Conservation (phyloP, 306 rosid species). For the Castanopsis chinensis region DNA sequence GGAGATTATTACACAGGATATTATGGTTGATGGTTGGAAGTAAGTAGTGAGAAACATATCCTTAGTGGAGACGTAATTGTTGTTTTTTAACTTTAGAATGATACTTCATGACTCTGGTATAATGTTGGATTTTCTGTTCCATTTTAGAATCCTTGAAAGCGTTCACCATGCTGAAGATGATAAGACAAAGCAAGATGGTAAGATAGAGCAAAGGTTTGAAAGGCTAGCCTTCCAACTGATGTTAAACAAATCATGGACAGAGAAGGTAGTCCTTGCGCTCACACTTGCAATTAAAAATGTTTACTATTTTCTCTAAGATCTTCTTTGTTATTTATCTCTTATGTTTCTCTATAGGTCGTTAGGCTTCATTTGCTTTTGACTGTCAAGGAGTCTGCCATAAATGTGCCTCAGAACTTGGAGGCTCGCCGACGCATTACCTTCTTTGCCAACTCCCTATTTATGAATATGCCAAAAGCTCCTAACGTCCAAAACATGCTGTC, state of each 20-base stretch:
- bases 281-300: not conserved
- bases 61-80: not conserved
- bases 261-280: conserved; percentile 56
- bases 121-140: conserved; percentile 27
- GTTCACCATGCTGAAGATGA: not conserved
- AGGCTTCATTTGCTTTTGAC: conserved; percentile 93
- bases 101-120: conserved; percentile 16
- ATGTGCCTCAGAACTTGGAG: conserved; percentile 92
- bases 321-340: conserved; percentile 24
- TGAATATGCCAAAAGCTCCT: conserved; percentile 94
- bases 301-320: conserved; percentile 9
- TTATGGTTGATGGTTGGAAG: conserved; percentile 65
- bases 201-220: conserved; percentile 69
- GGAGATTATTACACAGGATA: conserved; percentile 86
- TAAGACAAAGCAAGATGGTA: conserved; percentile 10
- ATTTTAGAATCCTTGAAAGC: conserved; percentile 47
- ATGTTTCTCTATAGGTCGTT: conserved; percentile 51
- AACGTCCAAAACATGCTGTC: conserved; percentile 87
- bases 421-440: conserved; percentile 98
- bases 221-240: conserved; percentile 39
- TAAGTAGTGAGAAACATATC: conserved; percentile 43
- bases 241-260: conserved; percentile 45
- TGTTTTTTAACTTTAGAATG: not conserved
- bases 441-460: conserved; percentile 94
- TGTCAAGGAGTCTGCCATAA: conserved; percentile 92